These are phyloP conservation scores for Turnera subulata DNA, from an alignment of 345 rosid species.

Conservation along the genomic window DNA sequence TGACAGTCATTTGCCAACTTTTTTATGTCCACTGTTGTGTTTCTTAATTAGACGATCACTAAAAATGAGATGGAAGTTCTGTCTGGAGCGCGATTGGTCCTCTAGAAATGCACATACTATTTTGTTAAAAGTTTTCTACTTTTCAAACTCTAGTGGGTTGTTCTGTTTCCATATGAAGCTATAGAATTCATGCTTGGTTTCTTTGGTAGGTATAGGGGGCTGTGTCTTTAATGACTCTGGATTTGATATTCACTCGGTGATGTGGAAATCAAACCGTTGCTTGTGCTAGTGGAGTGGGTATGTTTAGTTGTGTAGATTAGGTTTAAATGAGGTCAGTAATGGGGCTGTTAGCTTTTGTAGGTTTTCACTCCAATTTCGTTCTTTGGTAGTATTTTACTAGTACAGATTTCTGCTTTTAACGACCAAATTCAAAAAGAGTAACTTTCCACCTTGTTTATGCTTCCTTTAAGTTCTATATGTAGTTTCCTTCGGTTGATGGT, in stretches of 20 bases:
- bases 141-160: conserved; percentile 2
- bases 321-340: conserved; percentile 33
- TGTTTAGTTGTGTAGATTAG: conserved; percentile 25
- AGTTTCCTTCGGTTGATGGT: conserved; percentile 1
- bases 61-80: not conserved
- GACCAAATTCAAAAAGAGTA: too few relatives aligned
- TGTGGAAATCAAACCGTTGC: conserved; percentile 5
- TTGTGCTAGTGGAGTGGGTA: conserved; percentile 27
- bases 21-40: too few relatives aligned
- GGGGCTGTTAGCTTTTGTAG: conserved; percentile 34
- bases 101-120: not conserved
- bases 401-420: too few relatives aligned
- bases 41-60: too few relatives aligned
- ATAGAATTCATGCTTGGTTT: conserved; percentile 1
- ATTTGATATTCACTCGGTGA: conserved; percentile 11
- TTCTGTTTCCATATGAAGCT: conserved; percentile 4
- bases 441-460: not conserved
- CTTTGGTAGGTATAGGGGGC: not conserved
- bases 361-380: conserved; percentile 8
- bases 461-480: not conserved
- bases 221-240: not conserved
- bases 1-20: too few relatives aligned
- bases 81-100: not conserved
- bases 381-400: conserved; percentile 5
- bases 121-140: not conserved